Percentiles rank a stretch among this genome's conserved stretches.
These are phyloP conservation scores for Luzula sylvatica DNA, from an alignment of 176 grass and related monocot genomes.

Conservation along the genomic window DNA sequence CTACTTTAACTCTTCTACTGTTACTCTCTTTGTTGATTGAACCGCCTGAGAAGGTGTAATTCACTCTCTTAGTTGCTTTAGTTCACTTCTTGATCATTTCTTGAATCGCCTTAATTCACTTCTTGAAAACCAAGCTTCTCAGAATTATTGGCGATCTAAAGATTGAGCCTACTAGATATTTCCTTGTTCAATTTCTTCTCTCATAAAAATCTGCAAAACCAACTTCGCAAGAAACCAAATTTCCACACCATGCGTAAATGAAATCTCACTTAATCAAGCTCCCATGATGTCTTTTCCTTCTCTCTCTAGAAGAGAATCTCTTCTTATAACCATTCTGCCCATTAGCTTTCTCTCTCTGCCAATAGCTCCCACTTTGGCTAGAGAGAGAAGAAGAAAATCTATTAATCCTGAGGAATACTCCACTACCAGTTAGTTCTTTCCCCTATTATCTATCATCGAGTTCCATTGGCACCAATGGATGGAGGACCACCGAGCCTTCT, in stretches of 20 bases:
- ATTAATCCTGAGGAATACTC: slow-evolving; percentile 31
- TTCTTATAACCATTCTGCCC: slow-evolving; percentile 11
- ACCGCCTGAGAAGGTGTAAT: no score
- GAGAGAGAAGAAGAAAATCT: slow-evolving; percentile 36
- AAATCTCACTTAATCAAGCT: background rate
- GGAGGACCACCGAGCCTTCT: no score
- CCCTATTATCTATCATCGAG: no score
- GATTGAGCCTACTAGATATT: no score
- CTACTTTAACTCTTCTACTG: no score
- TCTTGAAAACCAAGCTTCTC: no score
- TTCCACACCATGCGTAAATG: background rate
- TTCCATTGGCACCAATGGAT: no score
- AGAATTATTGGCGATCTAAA: no score
- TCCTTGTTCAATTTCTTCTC: slow-evolving; percentile 5
- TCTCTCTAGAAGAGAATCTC: slow-evolving; percentile 16
- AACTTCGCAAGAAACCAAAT: background rate
- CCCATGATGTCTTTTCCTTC: slow-evolving; percentile 1
- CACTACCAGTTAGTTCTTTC: slow-evolving; percentile 22
- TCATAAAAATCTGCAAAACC: background rate
- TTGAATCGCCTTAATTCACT: no score
- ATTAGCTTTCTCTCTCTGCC: slow-evolving; percentile 9
- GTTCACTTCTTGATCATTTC: no score
- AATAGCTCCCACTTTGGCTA: slow-evolving; percentile 1
- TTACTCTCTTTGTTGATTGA: no score
- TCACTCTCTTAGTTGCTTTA: no score